Evolutionary conservation across 164 flowering plant species (phyloP).

Genomic region (Litsea cubeba): DNA sequence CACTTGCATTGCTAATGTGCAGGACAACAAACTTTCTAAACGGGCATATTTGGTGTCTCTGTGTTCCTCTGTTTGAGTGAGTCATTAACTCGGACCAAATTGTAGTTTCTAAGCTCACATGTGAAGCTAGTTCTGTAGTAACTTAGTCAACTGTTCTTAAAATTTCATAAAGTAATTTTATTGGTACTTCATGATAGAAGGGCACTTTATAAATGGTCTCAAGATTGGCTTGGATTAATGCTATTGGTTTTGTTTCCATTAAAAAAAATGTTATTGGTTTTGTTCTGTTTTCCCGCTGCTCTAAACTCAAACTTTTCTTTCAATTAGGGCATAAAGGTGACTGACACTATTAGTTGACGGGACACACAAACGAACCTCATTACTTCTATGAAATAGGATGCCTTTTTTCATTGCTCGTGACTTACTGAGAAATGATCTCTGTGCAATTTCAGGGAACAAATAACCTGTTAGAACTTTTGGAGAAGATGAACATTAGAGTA

Average conservation of each 20-base stretch:
- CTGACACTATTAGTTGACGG: not conserved
- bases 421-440: not conserved
- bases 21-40: no score
- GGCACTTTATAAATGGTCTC: no score
- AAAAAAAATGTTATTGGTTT: not conserved
- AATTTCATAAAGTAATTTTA: no score
- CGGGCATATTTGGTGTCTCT: no score
- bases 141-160: not conserved
- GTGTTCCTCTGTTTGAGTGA: no score
- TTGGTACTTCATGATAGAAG: no score
- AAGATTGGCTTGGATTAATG: no score
- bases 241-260: no score
- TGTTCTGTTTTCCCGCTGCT: not conserved
- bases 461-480: slow-evolving; percentile 66
- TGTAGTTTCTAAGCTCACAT: not conserved
- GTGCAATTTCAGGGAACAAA: slow-evolving; percentile 59
- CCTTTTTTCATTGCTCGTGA: not conserved
- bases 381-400: not conserved
- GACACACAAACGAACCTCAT: not conserved
- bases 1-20: no score
- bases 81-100: no score
- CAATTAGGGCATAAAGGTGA: not conserved
- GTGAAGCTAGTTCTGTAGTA: not conserved
- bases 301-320: not conserved
- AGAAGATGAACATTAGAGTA: slow-evolving; percentile 79